phyloP scores from a whole-genome alignment of 2,329 filamentous ascomycete genomes.

The Talaromyces sp. region DNA sequence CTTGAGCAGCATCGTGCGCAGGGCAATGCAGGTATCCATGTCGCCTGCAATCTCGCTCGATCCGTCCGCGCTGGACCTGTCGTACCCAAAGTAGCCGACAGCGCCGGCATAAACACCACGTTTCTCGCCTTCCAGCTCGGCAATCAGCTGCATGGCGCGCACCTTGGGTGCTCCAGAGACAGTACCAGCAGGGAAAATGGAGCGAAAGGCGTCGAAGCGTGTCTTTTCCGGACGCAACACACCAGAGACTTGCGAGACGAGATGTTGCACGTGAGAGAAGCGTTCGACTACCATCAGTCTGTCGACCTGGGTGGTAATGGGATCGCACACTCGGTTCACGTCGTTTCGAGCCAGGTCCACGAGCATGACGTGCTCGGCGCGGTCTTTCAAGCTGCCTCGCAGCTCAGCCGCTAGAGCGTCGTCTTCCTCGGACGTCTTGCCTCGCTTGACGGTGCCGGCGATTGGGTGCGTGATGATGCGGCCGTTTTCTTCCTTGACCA shows the following conservation, averaged over 20 bases:
- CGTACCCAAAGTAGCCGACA: slow-evolving; percentile 94
- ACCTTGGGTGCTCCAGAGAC: slow-evolving; percentile 96
- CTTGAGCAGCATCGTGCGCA: slow-evolving; percentile 92
- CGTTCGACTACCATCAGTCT: slow-evolving; percentile 89
- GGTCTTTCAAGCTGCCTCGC: slow-evolving; percentile 77
- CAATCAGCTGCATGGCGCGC: slow-evolving; percentile 93
- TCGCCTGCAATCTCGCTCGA: slow-evolving; percentile 64
- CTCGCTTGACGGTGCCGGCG: slow-evolving; percentile 88
- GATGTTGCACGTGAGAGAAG: slow-evolving; percentile 95
- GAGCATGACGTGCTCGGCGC: slow-evolving; percentile 94
- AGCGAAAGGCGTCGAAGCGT: slow-evolving; percentile 90
- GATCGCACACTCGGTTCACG: slow-evolving; percentile 91
- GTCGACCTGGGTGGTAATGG: slow-evolving; percentile 82
- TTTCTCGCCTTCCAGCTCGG: slow-evolving; percentile 89
- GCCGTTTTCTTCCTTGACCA: slow-evolving; percentile 83
- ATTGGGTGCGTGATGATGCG: slow-evolving; percentile 95
- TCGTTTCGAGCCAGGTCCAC: slow-evolving; percentile 96
- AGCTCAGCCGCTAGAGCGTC: slow-evolving; percentile 71
- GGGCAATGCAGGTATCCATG: slow-evolving; percentile 81
- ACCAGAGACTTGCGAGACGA: slow-evolving; percentile 92
- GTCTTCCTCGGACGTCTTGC: slow-evolving; percentile 75
- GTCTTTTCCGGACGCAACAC: slow-evolving; percentile 78
- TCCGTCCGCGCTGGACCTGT: slow-evolving; percentile 61
- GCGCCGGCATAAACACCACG: slow-evolving; percentile 92
- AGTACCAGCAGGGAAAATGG: slow-evolving; percentile 94